Evolutionary conservation across 2,329 filamentous ascomycete species (phyloP), one percentile per base, ranked within the genome.

Genomic region (Coniochaeta ligniaria): DNA sequence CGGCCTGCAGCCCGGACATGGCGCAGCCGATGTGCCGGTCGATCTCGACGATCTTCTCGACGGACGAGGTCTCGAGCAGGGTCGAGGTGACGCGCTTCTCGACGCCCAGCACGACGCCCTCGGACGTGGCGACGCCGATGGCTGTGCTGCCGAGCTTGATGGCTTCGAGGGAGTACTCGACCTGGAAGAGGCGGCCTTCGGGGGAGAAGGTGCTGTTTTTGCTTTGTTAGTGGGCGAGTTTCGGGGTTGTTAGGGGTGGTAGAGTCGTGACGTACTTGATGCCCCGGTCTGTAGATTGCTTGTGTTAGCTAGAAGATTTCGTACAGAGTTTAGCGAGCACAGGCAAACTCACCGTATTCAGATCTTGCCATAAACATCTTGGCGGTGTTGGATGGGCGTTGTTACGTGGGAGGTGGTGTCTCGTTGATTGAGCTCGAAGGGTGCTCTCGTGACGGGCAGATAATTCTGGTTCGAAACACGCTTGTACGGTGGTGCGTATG

Each of bases 311-410:
- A 60, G 62, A 26, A 6, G 1, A n/a, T 28, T 24, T 22, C 4
- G 54, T 57, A 57, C 1, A 22, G 31, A 20, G 33, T 8, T 6
- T 1, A 36, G 31, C 31, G 35, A 28, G 12, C 3, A 11, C 17
- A 24, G 31, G n/a, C 54, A 14, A 72, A 75, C 89, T 82, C 84
- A 95, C 94, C 95, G 83, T 99, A 99, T 94, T 99, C 95, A 75
- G 94, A 98, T 82, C 95, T 91, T 85, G 95, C 93, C 86, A 99
- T 98, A 86, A 99, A 99, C 95, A 96, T 96, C 71, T 81, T 92
- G 84, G 74, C 80, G 78, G 76, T 73, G 66, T 77, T 76, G 68
- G 31, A 57, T 69, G 60, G 60, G 61, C 47, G 62, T 54, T 26
- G 59, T 28, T 31, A 26, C 7, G 6, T 52, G 24, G 8, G 14